phyloP scores from a whole-genome alignment of 1,139 yeast genomes.

The Geotrichum phurueaensis region DNA sequence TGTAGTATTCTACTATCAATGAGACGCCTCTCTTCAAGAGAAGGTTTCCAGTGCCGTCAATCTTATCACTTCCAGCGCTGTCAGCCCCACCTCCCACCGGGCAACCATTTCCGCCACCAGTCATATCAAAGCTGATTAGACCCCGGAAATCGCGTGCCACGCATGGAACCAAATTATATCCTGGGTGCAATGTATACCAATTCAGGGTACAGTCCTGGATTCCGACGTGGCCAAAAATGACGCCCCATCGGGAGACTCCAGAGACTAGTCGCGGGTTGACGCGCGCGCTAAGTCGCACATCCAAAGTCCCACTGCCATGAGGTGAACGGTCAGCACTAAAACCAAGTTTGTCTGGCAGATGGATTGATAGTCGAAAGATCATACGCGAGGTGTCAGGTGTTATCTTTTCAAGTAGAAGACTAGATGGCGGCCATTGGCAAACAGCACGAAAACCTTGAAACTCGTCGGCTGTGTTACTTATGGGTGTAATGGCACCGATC shows the following conservation, averaged over 20 bases:
- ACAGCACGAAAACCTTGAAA: slow-evolving; percentile 27
- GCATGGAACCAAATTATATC: slow-evolving; percentile 17
- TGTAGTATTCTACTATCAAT: slow-evolving; percentile 20
- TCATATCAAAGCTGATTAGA: slow-evolving; percentile 12
- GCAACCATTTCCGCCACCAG: slow-evolving; percentile 10
- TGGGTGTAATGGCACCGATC: background rate
- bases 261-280: slow-evolving; percentile 9
- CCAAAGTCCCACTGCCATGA: background rate
- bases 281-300: background rate
- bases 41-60: background rate
- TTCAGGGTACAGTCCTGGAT: background rate
- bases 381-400: slow-evolving; percentile 15
- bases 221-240: slow-evolving; percentile 16
- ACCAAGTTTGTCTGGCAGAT: background rate
- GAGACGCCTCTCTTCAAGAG: slow-evolving; percentile 22
- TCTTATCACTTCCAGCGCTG: background rate
- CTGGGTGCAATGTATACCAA: slow-evolving; percentile 12
- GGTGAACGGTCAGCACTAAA: background rate
- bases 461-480: slow-evolving; percentile 13
- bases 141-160: slow-evolving; percentile 18
- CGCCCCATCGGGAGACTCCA: slow-evolving; percentile 19
- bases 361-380: background rate
- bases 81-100: background rate
- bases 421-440: slow-evolving; percentile 19
- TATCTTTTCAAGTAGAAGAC: slow-evolving; percentile 22